Evolutionary conservation across 495 filamentous ascomycete species (phyloP), one percentile per base, ranked within the genome.

Genomic region (Penicillium dipodomyicola): DNA sequence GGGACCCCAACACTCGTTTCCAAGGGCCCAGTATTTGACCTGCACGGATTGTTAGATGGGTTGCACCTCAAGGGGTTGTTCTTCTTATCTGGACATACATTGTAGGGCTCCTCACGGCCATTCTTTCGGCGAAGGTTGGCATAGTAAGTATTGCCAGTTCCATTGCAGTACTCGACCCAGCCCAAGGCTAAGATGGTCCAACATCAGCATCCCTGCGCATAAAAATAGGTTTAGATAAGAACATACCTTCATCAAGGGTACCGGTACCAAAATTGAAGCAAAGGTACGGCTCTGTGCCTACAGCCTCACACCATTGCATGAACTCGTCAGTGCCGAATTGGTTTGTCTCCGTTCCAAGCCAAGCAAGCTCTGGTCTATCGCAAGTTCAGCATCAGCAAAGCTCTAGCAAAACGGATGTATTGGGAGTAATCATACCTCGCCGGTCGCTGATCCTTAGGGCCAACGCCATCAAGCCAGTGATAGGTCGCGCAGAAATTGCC

Each of bases 161-260:
- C 82, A 64, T 91, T 91, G 74, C 89, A 91, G 70, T 92, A 92
- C 62, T 92, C 89, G 32, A 91, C 74, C 89, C 88, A 92, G 10
- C 75, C 87, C 48, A 92, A 73, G 6, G 84, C 84, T 79, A 48
- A 47, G 22, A 22, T 14, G 11, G 25, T 35, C 6, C 14, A 37
- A 30, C 17, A 29, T 45, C 39, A 39, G 42, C 27, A 45, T 10
- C 1, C 1, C 1, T 29, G n/a, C 5, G 0, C 9, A 17, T n/a
- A 3, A 17, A 15, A 27, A 9, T 32, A 23, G 29, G 32, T n/a
- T 40, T 11, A n/a, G 17, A 4, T n/a, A 6, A 23, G 4, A 46
- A 45, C 29, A 49, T 70, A 83, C 82, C 80, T 77, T 90, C 87
- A 66, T 90, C 85, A 6, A 92, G 75, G 17, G 87, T 91, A 53